Evolutionary conservation across 441 rosid species (phyloP).

Genomic region (Brassica balearica): DNA sequence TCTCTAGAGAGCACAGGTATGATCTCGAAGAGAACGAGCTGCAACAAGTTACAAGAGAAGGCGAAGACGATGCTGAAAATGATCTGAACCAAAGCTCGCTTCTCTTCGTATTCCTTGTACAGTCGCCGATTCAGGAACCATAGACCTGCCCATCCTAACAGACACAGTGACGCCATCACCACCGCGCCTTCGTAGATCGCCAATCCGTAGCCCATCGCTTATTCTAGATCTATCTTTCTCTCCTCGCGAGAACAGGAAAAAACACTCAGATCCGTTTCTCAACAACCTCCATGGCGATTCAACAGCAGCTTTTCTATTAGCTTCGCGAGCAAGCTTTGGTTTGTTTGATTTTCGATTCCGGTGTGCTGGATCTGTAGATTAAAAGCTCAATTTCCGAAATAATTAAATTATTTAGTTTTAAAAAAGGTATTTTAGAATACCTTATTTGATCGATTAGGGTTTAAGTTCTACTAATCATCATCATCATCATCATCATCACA

Average conservation of each 20-base stretch:
- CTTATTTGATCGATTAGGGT: background rate
- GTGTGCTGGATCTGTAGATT: background rate
- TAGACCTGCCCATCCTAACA: conserved; percentile 88
- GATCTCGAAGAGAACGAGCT: conserved; percentile 98
- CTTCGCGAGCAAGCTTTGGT: background rate
- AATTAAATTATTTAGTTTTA: background rate
- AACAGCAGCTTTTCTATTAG: background rate
- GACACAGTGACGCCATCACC: conserved; percentile 71
- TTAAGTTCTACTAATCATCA: background rate
- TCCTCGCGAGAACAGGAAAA: background rate
- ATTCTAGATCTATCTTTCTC: background rate
- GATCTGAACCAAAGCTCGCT: conserved; percentile 88
- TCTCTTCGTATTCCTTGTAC: conserved; percentile 98
- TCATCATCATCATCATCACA: background rate
- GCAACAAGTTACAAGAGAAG: conserved; percentile 96
- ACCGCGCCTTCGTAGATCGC: conserved; percentile 75
- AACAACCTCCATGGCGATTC: background rate
- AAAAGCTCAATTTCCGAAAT: background rate
- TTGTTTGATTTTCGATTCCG: background rate
- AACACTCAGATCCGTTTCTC: background rate
- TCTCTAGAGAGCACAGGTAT: conserved; percentile 91
- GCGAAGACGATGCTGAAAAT: conserved; percentile 96
- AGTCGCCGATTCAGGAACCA: conserved; percentile 92
- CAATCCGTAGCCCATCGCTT: conserved; percentile 74
- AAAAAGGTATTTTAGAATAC: background rate